phyloP scores from a whole-genome alignment of 2,329 filamentous ascomycete species.

The Lachnellula suecica region DNA sequence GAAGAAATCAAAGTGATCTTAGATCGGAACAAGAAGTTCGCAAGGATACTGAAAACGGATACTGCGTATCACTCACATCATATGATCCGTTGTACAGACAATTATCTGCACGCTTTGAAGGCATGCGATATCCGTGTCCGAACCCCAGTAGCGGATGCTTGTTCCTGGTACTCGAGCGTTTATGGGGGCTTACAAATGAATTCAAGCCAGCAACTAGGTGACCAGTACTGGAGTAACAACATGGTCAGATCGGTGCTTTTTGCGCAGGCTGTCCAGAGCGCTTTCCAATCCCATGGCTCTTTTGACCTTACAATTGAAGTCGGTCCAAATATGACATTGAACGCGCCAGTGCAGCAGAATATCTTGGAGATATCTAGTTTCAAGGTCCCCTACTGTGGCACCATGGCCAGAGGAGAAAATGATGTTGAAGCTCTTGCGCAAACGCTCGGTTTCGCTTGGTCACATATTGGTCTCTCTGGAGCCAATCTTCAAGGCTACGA shows the following conservation, averaged over 20 bases:
- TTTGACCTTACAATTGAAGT: conserved; percentile 22
- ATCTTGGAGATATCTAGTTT: conserved; percentile 9
- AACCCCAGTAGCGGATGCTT: conserved; percentile 17
- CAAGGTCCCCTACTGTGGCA: conserved; percentile 13
- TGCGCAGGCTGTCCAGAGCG: conserved; percentile 34
- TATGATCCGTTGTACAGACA: conserved; percentile 18
- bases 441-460: conserved; percentile 14
- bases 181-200: not conserved
- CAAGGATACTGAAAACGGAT: conserved; percentile 18
- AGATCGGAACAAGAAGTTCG: conserved; percentile 16
- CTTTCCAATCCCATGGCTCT: conserved; percentile 6
- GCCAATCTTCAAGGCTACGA: conserved; percentile 24
- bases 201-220: conserved; percentile 5
- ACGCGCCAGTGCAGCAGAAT: conserved; percentile 18
- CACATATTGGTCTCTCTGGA: conserved; percentile 17
- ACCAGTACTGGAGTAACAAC: conserved; percentile 36
- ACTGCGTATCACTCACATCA: conserved; percentile 31
- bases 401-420: conserved; percentile 9
- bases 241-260: conserved; percentile 43
- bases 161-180: conserved; percentile 39
- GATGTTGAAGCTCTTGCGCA: conserved; percentile 8
- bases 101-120: conserved; percentile 16
- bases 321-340: conserved; percentile 24
- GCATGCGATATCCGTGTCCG: conserved; percentile 9
- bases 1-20: conserved; percentile 7